Conservation (phyloP, 192 early-diverging fungal species). For the Hyaloraphidium curvatum region DNA sequence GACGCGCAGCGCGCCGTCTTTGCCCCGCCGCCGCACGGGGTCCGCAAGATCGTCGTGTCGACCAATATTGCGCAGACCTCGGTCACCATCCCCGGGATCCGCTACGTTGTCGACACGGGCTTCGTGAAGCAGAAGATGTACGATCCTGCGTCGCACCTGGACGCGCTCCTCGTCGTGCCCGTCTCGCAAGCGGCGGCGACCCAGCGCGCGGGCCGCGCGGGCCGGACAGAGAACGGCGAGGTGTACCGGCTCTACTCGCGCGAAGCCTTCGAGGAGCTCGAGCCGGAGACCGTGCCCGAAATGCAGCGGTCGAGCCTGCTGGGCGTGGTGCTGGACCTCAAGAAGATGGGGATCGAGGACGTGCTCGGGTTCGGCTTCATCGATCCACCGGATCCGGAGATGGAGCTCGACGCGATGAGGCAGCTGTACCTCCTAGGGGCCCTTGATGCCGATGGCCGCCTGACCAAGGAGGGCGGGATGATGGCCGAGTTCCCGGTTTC, state of each 20-base stretch:
- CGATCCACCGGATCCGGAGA: conserved; percentile 25
- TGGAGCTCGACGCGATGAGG: conserved; percentile 18
- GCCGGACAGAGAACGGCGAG: conserved; percentile 27
- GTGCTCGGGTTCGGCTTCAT: conserved; percentile 40
- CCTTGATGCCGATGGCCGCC: conserved; percentile 19
- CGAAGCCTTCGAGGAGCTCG: conserved; percentile 29
- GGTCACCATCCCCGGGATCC: conserved; percentile 37
- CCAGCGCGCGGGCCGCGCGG: conserved; percentile 37
- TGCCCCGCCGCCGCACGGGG: conserved; percentile 15
- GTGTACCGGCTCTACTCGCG: conserved; percentile 35
- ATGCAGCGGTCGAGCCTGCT: conserved; percentile 31
- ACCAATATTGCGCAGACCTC: conserved; percentile 37
- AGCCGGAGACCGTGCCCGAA: conserved; percentile 28
- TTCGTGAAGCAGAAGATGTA: conserved; percentile 42
- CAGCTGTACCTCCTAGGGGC: conserved; percentile 27
- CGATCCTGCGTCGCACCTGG: conserved; percentile 26
- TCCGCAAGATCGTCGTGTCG: conserved; percentile 31
- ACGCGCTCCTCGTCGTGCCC: conserved; percentile 29
- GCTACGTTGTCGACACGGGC: conserved; percentile 39
- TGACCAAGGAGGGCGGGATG: conserved; percentile 21
- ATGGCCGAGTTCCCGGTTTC: conserved; percentile 24
- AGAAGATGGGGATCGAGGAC: conserved; percentile 31
- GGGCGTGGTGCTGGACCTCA: conserved; percentile 23
- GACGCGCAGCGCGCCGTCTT: conserved; percentile 35
- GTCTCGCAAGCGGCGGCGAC: conserved; percentile 38